Conservation (phyloP, 1,284 basidiomycete genomes). For the Ustilago sp. region DNA sequence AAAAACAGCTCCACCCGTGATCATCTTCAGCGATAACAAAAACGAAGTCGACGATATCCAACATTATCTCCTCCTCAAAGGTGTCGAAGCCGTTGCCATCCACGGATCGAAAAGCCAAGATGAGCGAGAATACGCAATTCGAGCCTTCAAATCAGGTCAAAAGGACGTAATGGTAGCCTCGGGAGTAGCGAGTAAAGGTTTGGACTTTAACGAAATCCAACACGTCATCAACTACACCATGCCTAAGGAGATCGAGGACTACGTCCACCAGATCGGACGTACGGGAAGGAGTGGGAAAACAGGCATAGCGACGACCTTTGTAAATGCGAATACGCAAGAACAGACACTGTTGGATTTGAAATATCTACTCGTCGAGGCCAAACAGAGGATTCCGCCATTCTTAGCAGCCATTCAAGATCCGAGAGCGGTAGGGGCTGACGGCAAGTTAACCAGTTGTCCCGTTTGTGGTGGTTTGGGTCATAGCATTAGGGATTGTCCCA, state of each 20-base stretch:
- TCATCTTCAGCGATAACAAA: constrained; percentile 98
- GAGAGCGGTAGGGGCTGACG: constrained; percentile 77
- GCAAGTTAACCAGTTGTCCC: constrained; percentile 85
- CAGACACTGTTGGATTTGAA: constrained; percentile 97
- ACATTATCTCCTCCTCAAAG: constrained; percentile 94
- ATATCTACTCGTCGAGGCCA: constrained; percentile 95
- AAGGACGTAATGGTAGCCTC: constrained; percentile 99
- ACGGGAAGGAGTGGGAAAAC: constrained; percentile 98
- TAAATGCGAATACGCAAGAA: constrained; percentile 95
- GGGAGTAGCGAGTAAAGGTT: constrained; percentile 94
- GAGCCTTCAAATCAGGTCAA: constrained; percentile 92
- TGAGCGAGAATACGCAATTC: constrained; percentile 98
- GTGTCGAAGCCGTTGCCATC: constrained; percentile 97
- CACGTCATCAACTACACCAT: constrained; percentile 98
- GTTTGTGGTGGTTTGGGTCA: constrained; percentile 99
- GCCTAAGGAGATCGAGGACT: constrained; percentile 92
- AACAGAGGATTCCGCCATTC: constrained; percentile 98
- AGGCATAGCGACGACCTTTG: constrained; percentile 99
- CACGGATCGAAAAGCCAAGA: constrained; percentile 98
- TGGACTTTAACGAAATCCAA: constrained; percentile 98
- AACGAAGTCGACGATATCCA: constrained; percentile 99
- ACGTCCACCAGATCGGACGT: constrained; percentile 92
- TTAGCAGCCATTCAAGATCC: constrained; percentile 91
- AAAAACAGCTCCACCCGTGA: constrained; percentile 97
- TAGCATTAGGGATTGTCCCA: constrained; percentile 91